Conservation (phyloP, 306 rosid species). For the Medicago arabica region DNA sequence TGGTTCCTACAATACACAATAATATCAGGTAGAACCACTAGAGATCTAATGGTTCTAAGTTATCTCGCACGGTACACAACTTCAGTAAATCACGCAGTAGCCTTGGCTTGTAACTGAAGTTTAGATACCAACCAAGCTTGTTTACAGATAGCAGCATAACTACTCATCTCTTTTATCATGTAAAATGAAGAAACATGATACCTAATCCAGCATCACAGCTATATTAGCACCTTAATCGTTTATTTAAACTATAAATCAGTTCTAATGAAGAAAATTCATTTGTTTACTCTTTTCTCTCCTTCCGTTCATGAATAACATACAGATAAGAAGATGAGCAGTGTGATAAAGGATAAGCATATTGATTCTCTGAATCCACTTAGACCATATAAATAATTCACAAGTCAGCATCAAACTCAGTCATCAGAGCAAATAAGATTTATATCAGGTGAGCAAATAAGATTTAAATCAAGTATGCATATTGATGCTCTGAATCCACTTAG, state of each 20-base stretch:
- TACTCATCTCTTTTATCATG: neutral
- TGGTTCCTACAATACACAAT: no score
- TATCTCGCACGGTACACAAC: no score
- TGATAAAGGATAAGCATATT: neutral
- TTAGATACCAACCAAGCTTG: constrained; percentile 7
- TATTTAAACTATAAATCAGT: constrained; percentile 2
- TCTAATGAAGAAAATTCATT: constrained; percentile 6
- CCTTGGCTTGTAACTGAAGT: neutral
- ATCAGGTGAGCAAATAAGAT: neutral
- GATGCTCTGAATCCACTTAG: no score
- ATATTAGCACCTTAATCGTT: neutral
- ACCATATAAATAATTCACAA: constrained; percentile 2
- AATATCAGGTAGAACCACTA: no score
- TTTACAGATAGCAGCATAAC: neutral
- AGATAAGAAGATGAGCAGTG: neutral
- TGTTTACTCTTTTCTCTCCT: neutral
- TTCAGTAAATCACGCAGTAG: no score
- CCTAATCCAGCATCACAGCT: neutral
- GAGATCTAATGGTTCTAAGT: no score
- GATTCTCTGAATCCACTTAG: constrained; percentile 12
- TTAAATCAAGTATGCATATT: constrained; percentile 1
- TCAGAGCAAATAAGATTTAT: constrained; percentile 5
- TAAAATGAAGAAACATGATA: constrained; percentile 18
- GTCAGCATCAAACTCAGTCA: neutral
- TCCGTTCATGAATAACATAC: constrained; percentile 5